A percentile compares a stretch with the other conserved stretches of the same genome.
Conservation (phyloP, 2,329 filamentous ascomycete genomes). For the Phaeophleospora eucalypticola region DNA sequence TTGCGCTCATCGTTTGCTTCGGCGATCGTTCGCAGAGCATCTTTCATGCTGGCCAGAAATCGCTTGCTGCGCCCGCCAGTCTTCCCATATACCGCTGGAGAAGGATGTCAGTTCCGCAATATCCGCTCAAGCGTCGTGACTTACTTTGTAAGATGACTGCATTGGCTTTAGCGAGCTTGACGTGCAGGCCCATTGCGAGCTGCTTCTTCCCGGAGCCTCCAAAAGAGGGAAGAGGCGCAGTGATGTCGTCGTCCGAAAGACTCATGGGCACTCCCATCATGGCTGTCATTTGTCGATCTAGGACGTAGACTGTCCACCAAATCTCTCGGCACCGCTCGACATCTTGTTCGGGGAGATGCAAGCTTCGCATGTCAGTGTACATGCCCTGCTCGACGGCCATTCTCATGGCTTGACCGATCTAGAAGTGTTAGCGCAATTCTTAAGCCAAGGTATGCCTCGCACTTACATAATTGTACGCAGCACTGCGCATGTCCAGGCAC, state of each 20-base stretch:
- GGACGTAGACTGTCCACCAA: slow-evolving; percentile 54
- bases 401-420: slow-evolving; percentile 52
- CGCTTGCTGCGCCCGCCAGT: slow-evolving; percentile 16
- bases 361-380: slow-evolving; percentile 50
- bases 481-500: slow-evolving; percentile 46
- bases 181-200: slow-evolving; percentile 43
- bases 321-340: slow-evolving; percentile 48
- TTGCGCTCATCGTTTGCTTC: slow-evolving; percentile 21
- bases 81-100: slow-evolving; percentile 21
- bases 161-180: slow-evolving; percentile 45
- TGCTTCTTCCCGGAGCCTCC: slow-evolving; percentile 37
- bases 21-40: slow-evolving; percentile 20
- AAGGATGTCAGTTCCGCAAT: slow-evolving; percentile 4
- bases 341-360: slow-evolving; percentile 38
- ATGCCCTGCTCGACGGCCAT: slow-evolving; percentile 49
- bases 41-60: slow-evolving; percentile 22
- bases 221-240: slow-evolving; percentile 45
- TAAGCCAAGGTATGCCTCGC: not conserved
- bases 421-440: slow-evolving; percentile 1
- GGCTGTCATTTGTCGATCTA: slow-evolving; percentile 53
- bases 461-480: slow-evolving; percentile 38
- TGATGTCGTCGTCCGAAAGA: slow-evolving; percentile 50
- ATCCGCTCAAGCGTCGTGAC: slow-evolving; percentile 12
- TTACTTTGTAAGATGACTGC: slow-evolving; percentile 44
- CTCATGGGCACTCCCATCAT: slow-evolving; percentile 51